These are phyloP conservation scores for Salmacisia buchloeana DNA, from an alignment of 1,284 basidiomycete species.

Conservation along the genomic window DNA sequence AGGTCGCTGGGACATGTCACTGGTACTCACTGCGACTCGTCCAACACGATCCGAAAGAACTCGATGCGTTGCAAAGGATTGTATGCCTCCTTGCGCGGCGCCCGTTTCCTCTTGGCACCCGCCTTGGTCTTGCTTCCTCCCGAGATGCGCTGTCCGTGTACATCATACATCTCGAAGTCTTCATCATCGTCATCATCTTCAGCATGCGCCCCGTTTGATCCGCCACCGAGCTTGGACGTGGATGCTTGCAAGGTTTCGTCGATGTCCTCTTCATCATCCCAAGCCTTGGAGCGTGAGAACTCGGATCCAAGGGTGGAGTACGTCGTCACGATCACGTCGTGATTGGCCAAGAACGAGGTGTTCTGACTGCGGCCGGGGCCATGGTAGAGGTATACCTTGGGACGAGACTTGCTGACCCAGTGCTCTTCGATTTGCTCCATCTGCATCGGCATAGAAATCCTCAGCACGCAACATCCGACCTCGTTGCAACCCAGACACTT, in stretches of 20 bases:
- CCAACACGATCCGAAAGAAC: conserved; percentile 96
- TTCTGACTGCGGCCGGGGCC: conserved; percentile 83
- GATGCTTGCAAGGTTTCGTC: conserved; percentile 5
- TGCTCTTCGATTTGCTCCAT: conserved; percentile 97
- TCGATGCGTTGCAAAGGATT: conserved; percentile 91
- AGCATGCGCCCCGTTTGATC: conserved; percentile 5
- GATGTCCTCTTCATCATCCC: conserved; percentile 20
- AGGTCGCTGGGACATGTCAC: neutral
- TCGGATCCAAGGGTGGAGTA: conserved; percentile 93
- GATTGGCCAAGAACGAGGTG: conserved; percentile 75
- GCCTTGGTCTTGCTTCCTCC: conserved; percentile 14
- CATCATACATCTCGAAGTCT: conserved; percentile 64
- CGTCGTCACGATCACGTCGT: conserved; percentile 96
- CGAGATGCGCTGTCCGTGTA: conserved; percentile 55
- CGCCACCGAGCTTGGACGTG: no score
- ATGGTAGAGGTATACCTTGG: conserved; percentile 85
- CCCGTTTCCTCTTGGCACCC: conserved; percentile 53
- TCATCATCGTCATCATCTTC: conserved; percentile 54
- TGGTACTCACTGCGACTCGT: conserved; percentile 72
- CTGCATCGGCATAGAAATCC: neutral
- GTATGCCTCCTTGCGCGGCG: conserved; percentile 58
- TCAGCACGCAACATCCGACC: neutral
- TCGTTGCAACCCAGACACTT: neutral
- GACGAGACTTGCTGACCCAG: conserved; percentile 35
- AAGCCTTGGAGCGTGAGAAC: conserved; percentile 71